A percentile compares a stretch with the other conserved stretches of the same genome.
Conservation (phyloP, 768 basidiomycete species). For the Suillus americanus region DNA sequence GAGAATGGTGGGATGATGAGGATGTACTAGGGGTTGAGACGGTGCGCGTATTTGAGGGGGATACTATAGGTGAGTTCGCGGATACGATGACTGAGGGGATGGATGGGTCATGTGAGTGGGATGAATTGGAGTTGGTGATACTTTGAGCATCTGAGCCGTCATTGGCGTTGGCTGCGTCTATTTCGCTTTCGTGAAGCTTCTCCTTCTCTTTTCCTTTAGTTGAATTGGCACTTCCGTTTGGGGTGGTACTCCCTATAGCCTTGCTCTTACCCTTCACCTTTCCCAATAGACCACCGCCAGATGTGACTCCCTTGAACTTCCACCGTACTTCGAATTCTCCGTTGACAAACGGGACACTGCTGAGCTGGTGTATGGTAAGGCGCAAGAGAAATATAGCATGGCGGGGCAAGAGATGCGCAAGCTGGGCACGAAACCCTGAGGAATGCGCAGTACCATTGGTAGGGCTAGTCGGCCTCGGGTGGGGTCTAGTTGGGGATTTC, state of each 20-base stretch:
- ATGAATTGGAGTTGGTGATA: slow-evolving; percentile 25
- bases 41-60: slow-evolving; percentile 16
- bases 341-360: slow-evolving; percentile 67
- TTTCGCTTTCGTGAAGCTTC: slow-evolving; percentile 7
- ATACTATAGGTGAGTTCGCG: slow-evolving; percentile 13
- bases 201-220: slow-evolving; percentile 10
- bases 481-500: neutral
- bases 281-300: slow-evolving; percentile 41
- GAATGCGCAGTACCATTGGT: neutral
- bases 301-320: slow-evolving; percentile 63
- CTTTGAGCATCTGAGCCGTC: slow-evolving; percentile 30
- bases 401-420: slow-evolving; percentile 59
- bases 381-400: slow-evolving; percentile 67
- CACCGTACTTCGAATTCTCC: slow-evolving; percentile 72
- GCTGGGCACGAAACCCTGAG: slow-evolving; percentile 51
- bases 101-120: slow-evolving; percentile 16
- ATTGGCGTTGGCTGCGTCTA: slow-evolving; percentile 19
- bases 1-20: slow-evolving; percentile 14
- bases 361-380: slow-evolving; percentile 63
- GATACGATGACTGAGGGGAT: slow-evolving; percentile 32
- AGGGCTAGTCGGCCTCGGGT: neutral
- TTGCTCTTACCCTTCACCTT: slow-evolving; percentile 36
- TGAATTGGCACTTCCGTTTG: neutral
- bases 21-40: slow-evolving; percentile 24
- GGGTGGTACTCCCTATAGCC: neutral